Conservation (phyloP, 345 rosid genomes). For the Melaleuca alternifolia region DNA sequence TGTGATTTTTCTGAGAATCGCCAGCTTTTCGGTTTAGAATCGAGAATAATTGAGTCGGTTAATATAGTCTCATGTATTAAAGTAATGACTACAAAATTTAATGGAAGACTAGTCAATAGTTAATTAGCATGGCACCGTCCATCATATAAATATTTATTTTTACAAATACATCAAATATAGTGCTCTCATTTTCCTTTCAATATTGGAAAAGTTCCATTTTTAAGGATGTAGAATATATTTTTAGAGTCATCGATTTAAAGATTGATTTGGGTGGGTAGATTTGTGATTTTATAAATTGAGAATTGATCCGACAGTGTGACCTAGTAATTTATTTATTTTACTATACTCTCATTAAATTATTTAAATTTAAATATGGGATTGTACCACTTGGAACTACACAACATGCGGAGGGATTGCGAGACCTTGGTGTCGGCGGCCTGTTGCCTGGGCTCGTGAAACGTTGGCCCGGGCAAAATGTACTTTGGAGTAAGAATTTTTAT, state of each 20-base stretch:
- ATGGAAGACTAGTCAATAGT: fast-evolving
- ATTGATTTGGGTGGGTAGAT: not conserved
- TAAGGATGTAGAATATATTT: not conserved
- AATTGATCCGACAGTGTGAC: fast-evolving
- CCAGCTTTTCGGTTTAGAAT: too few relatives aligned
- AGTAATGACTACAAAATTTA: not conserved
- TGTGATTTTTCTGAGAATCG: too few relatives aligned
- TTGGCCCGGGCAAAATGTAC: fast-evolving
- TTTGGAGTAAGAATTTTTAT: not conserved
- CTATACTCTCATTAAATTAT: too few relatives aligned
- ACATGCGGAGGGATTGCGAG: not conserved
- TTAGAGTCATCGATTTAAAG: too few relatives aligned
- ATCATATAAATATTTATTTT: not conserved
- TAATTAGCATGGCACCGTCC: fast-evolving
- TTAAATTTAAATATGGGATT: not conserved
- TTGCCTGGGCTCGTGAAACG: fast-evolving
- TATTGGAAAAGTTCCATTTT: fast-evolving
- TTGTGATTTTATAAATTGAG: fast-evolving
- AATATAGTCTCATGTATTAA: not conserved
- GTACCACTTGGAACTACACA: fast-evolving
- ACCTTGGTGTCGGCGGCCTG: fast-evolving
- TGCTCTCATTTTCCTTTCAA: not conserved
- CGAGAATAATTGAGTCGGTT: not conserved
- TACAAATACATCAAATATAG: not conserved
- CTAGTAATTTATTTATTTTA: too few relatives aligned